Evolutionary conservation across 176 grass and related monocot genomes (phyloP).

Genomic region (Hordeum marinum): DNA sequence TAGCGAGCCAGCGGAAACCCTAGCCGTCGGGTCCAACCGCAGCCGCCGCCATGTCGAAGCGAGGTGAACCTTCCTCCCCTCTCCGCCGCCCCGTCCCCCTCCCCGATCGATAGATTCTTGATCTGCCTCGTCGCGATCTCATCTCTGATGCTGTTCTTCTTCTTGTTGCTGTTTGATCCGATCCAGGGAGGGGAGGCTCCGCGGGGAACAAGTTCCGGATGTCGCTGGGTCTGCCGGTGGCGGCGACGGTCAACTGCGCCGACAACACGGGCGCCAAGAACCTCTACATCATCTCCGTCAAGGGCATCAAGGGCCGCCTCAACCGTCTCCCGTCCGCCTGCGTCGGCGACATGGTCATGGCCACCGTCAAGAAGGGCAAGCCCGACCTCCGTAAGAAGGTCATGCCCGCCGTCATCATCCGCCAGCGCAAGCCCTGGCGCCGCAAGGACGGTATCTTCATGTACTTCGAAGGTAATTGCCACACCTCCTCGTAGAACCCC

Average conservation of each 20-base stretch:
- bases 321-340: slow-evolving; percentile 62
- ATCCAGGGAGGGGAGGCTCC: slow-evolving; percentile 40
- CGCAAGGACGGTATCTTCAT: slow-evolving; percentile 72
- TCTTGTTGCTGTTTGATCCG: not conserved
- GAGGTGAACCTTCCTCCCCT: not conserved
- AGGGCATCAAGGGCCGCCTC: slow-evolving; percentile 65
- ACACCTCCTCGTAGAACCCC: not conserved
- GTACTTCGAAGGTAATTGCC: slow-evolving; percentile 51
- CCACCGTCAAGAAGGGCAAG: slow-evolving; percentile 70
- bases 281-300: slow-evolving; percentile 68
- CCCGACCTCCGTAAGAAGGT: slow-evolving; percentile 65
- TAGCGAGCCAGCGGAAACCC: slow-evolving; percentile 14
- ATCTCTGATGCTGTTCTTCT: not conserved
- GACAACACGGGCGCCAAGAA: slow-evolving; percentile 59
- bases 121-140: not conserved
- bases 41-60: slow-evolving; percentile 63
- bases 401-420: slow-evolving; percentile 64
- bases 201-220: slow-evolving; percentile 62
- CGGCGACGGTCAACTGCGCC: slow-evolving; percentile 58
- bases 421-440: slow-evolving; percentile 57
- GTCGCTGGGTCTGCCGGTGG: slow-evolving; percentile 60
- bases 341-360: slow-evolving; percentile 77
- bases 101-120: not conserved
- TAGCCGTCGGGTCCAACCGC: slow-evolving; percentile 9
- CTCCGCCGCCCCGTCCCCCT: not conserved